Evolutionary conservation across 768 basidiomycete species (phyloP), one percentile per base, ranked within the genome.

Genomic region (Tricholoma sp.): DNA sequence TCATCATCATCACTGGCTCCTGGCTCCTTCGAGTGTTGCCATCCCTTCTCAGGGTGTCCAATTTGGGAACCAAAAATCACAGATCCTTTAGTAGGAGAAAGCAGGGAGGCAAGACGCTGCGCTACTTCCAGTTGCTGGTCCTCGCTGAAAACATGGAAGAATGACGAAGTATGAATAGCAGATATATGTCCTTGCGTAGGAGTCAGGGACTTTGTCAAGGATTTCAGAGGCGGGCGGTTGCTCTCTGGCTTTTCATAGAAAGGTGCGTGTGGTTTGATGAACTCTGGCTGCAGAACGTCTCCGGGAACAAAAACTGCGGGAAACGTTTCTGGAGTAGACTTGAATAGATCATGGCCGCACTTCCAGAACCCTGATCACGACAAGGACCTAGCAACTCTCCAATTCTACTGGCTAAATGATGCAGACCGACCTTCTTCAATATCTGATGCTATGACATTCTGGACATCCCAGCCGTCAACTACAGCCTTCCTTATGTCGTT

Each of bases 81-180:
- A 2, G 79, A 78, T 2, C 80, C 80, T 1, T 76, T 72, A 24
- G 63, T 62, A 2, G 73, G 74, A 0, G 74, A 70, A n/a, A 81
- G 70, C 4, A 82, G 64, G 7, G 68, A 68, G 1, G 75, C 78
- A 28, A 82, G 63, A 7, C 68, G 65, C 13, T 64, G 67, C 1
- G 76, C 81, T 49, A 83, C 66, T 36, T 72, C 60, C 9, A 66
- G 56, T 59, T 83, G 81, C 29, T 67, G 53, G n/a, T 60, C 68
- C 45, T 71, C 69, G 53, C 62, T 57, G 64, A 84, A 84, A 31
- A 83, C 72, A 59, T 82, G 82, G 59, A 86, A 84, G 65, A 85
- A 70, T 6, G 76, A 66, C 11, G 76, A 70, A 1, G 77, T 76
- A 61, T 82, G 77, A 17, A 85, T 80, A 5, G 68, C 77, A 10